Conservation (phyloP, 2,329 filamentous ascomycete genomes). For the Camptophora hylomeconis region DNA sequence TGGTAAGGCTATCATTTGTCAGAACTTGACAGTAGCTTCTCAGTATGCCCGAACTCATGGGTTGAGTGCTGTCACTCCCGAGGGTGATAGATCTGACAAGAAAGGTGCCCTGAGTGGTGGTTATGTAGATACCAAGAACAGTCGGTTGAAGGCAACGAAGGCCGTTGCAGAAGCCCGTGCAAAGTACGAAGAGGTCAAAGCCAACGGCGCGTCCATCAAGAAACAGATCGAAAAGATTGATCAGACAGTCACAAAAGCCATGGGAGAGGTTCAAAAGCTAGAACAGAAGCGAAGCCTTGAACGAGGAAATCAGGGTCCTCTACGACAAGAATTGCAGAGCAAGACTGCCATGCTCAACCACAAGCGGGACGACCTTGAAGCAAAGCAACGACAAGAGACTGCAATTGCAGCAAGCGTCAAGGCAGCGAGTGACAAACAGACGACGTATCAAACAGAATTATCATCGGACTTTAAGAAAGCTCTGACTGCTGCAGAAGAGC, state of each 20-base stretch:
- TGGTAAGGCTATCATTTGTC: constrained; percentile 87
- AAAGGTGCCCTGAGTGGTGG: constrained; percentile 91
- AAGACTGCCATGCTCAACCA: constrained; percentile 65
- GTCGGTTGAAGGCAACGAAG: constrained; percentile 73
- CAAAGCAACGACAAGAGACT: constrained; percentile 50
- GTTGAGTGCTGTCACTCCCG: constrained; percentile 83
- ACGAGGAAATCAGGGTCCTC: constrained; percentile 68
- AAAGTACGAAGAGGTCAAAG: constrained; percentile 55
- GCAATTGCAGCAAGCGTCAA: constrained; percentile 64
- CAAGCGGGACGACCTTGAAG: constrained; percentile 59
- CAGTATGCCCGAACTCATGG: constrained; percentile 89
- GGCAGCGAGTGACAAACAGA: constrained; percentile 60
- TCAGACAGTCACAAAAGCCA: constrained; percentile 78
- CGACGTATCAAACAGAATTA: constrained; percentile 67
- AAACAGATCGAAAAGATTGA: constrained; percentile 64
- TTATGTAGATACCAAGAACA: constrained; percentile 75
- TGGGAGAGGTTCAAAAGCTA: constrained; percentile 69
- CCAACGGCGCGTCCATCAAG: constrained; percentile 52
- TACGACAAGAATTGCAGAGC: constrained; percentile 61
- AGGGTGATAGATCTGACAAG: constrained; percentile 90
- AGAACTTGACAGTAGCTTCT: constrained; percentile 71
- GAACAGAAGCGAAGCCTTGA: constrained; percentile 66
- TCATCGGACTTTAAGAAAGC: constrained; percentile 85
- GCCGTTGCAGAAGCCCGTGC: constrained; percentile 61
- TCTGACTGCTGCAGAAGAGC: constrained; percentile 69